Conservation (phyloP, 208 protist genomes). For the Crithidia mellificae region DNA sequence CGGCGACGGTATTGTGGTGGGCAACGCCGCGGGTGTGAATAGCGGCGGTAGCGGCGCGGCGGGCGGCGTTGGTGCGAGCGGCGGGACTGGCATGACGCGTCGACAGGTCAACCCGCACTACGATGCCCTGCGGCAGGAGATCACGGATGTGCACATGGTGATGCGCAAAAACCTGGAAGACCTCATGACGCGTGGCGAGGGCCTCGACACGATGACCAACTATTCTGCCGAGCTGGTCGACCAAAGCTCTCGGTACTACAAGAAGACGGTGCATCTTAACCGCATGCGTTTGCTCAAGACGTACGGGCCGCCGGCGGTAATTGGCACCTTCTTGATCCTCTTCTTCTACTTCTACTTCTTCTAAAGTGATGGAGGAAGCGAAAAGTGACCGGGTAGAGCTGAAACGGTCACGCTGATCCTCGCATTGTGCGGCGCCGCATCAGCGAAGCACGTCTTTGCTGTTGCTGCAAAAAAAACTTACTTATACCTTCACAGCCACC, state of each 20-base stretch:
- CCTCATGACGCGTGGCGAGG: conserved; percentile 88
- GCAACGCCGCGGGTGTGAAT: conserved; percentile 9
- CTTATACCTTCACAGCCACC: too few species aligned
- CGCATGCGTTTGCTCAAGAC: conserved; percentile 83
- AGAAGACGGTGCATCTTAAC: conserved; percentile 88
- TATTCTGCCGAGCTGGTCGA: conserved; percentile 83
- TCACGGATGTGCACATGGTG: conserved; percentile 90
- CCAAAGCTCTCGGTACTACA: conserved; percentile 84
- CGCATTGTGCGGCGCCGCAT: too few species aligned
- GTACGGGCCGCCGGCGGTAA: conserved; percentile 79
- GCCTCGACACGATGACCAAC: conserved; percentile 88
- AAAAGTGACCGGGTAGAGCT: too few species aligned
- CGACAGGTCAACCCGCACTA: conserved; percentile 78
- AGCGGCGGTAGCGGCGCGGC: conserved; percentile 15
- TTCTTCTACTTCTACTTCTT: conserved; percentile 90
- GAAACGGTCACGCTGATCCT: too few species aligned
- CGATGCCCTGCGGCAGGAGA: conserved; percentile 75
- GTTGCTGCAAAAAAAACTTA: too few species aligned
- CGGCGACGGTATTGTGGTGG: conserved; percentile 48
- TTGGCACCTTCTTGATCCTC: conserved; percentile 58
- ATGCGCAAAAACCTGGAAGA: conserved; percentile 92
- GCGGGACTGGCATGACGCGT: conserved; percentile 40
- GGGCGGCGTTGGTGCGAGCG: conserved; percentile 19
- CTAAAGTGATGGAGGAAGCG: conserved; percentile 12
- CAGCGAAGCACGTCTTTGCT: too few species aligned